phyloP scores from a whole-genome alignment of 2,329 filamentous ascomycete genomes.

The Calonectria henricotiae region DNA sequence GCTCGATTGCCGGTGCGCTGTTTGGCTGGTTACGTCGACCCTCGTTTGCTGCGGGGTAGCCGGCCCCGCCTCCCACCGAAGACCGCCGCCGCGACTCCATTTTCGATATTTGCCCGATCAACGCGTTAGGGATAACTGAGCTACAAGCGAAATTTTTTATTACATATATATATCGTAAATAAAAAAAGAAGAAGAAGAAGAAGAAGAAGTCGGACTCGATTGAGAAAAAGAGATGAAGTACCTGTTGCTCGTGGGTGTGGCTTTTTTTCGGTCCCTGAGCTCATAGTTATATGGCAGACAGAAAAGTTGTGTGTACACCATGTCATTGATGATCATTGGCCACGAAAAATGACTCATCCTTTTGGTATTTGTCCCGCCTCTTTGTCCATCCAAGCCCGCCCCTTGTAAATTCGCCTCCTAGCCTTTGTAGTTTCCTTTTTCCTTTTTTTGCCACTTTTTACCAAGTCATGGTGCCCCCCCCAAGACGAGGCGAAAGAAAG shows the following conservation, averaged over 20 bases:
- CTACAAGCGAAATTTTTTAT: not conserved
- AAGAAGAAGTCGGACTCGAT: not conserved
- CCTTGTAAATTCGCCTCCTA: not conserved
- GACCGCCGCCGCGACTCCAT: slow-evolving; percentile 13
- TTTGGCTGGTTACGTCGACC: slow-evolving; percentile 8
- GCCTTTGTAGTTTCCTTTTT: not conserved
- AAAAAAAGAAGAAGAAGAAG: not conserved
- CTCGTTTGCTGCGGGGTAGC: slow-evolving; percentile 17
- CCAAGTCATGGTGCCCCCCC: not conserved
- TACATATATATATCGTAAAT: slow-evolving; percentile 6
- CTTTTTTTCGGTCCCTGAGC: not conserved
- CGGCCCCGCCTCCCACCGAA: slow-evolving; percentile 10
- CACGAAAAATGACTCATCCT: slow-evolving; percentile 22
- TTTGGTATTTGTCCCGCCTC: not conserved
- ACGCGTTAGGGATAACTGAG: not conserved
- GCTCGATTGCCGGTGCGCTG: slow-evolving; percentile 13
- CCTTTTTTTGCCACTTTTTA: not conserved
- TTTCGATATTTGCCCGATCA: not conserved
- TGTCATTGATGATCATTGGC: slow-evolving; percentile 18
- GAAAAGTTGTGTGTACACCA: slow-evolving; percentile 12
- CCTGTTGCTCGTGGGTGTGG: not conserved
- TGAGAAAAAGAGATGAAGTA: not conserved
- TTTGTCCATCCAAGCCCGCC: not conserved
- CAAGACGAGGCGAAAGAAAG: not conserved
- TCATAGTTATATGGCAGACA: slow-evolving; percentile 13